Base-by-base conservation (phyloP, 495 filamentous ascomycete genomes). In the Cercophora samala region DNA sequence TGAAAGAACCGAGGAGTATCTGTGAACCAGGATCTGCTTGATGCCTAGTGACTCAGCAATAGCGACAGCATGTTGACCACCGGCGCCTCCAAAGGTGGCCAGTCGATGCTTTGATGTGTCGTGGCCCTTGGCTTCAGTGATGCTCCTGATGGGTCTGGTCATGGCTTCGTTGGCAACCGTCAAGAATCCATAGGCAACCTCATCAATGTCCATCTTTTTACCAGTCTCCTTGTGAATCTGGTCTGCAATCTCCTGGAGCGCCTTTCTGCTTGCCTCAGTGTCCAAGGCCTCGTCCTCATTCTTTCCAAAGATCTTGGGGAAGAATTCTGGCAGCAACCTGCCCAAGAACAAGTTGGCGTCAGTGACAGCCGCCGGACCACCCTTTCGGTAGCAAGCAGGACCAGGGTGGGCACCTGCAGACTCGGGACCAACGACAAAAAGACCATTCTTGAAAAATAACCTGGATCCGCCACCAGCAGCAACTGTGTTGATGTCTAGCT, bases 401-500 rank as follows among this genome's bases (percentile, higher is more conserved):
- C 94, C 94, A 0, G 94, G 94, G 74, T 97, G 93, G 5, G 94
- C 94, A 37, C 93, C 89, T 0, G 93, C 94, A 2, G 92, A 96
- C 75, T 98, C 95, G 3, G 94, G 94, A 0, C 94, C 94, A 29
- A 97, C 94, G n/a, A 96, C 93, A 72, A 98, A 98, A 13, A 98
- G 81, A 5, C 95, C 94, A 68, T 98, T 97, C 58, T 88, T 87
- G 83, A 89, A 98, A 71, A 93, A 92, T 3, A 98, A 84, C 59
- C 92, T 87, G 4, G 93, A 97, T 19, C 94, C 94, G 64, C 94
- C 94, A 53, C 94, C 94, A 21, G 94, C 94, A 21, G 94, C 94
- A 32, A 98, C 94, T 0, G 95, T 99, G 77, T 98, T 98, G 78
- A 99, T 97, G 78, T 99, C 95, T 0, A 99, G 86, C 72, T 98